Percentiles rank a stretch among this genome's conserved stretches.
phyloP scores from a whole-genome alignment of 371 early-diverging fungal genomes.

The Agmasoma carcini region DNA sequence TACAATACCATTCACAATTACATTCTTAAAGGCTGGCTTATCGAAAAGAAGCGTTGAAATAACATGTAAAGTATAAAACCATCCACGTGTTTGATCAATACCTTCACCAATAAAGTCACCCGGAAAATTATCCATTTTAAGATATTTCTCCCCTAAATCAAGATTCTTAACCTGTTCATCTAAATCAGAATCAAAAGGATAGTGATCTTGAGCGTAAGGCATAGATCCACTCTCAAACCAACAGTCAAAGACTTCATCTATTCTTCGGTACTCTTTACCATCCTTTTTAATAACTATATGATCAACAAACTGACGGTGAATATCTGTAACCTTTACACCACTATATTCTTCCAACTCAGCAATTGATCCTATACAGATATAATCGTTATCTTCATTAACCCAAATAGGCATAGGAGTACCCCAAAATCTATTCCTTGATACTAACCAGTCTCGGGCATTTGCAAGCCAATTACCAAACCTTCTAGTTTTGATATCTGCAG shows the following conservation, averaged over 20 bases:
- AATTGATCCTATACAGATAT: constrained; percentile 76
- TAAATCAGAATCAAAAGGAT: constrained; percentile 64
- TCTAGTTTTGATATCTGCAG: constrained; percentile 83
- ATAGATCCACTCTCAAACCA: constrained; percentile 90
- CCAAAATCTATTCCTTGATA: constrained; percentile 98
- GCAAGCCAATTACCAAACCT: constrained; percentile 95
- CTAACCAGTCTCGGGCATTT: constrained; percentile 93
- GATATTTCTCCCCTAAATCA: constrained; percentile 38
- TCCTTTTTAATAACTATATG: constrained; percentile 72
- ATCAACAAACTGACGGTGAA: constrained; percentile 93
- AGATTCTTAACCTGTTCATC: constrained; percentile 38
- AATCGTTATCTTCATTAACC: constrained; percentile 60
- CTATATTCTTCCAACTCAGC: constrained; percentile 78
- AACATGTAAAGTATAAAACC: constrained; percentile 99
- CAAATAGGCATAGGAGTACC: constrained; percentile 99
- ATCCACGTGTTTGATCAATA: constrained; percentile 98
- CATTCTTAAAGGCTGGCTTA: constrained; percentile 92
- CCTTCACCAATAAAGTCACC: constrained; percentile 99
- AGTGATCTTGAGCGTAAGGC: constrained; percentile 99
- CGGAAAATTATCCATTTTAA: constrained; percentile 62
- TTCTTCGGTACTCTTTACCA: constrained; percentile 65
- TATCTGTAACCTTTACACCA: constrained; percentile 57
- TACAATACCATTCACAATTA: constrained; percentile 94
- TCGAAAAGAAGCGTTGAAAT: constrained; percentile 91
- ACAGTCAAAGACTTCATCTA: constrained; percentile 98